phyloP scores from a whole-genome alignment of 1,284 basidiomycete species.

The Cryptococcus amylolentus region DNA sequence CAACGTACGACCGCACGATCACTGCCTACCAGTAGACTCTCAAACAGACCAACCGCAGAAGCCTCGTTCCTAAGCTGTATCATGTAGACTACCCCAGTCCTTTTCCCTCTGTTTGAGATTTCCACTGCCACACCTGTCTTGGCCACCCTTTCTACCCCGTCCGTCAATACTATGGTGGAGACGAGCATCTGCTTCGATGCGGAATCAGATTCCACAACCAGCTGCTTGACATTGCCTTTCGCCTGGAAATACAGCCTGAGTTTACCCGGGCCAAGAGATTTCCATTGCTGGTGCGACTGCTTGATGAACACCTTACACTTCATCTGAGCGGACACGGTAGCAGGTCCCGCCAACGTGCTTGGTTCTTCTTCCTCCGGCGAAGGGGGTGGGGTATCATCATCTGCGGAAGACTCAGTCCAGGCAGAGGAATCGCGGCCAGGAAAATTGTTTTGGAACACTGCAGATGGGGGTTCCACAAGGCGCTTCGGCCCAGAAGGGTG shows the following conservation, averaged over 20 bases:
- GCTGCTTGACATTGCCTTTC: conserved; percentile 86
- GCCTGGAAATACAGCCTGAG: conserved; percentile 79
- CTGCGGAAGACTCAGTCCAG: conserved; percentile 34
- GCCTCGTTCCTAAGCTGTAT: conserved; percentile 87
- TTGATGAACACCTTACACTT: conserved; percentile 98
- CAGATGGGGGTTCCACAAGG: conserved; percentile 32
- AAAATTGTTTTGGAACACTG: conserved; percentile 27
- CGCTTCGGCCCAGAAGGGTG: conserved; percentile 36
- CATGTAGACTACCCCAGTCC: conserved; percentile 98
- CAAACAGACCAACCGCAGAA: conserved; percentile 78
- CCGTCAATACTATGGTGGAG: conserved; percentile 90
- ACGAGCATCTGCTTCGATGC: conserved; percentile 70
- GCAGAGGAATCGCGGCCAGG: conserved; percentile 7
- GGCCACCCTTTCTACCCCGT: conserved; percentile 95
- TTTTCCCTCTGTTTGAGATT: conserved; percentile 78
- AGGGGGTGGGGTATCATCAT: conserved; percentile 69
- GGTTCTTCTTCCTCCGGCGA: conserved; percentile 64
- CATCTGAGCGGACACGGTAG: conserved; percentile 83
- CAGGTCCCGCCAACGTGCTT: conserved; percentile 59
- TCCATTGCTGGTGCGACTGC: conserved; percentile 95
- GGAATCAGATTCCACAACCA: conserved; percentile 89
- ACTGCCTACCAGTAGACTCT: conserved; percentile 80
- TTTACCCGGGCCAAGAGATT: conserved; percentile 81
- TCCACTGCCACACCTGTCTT: conserved; percentile 97
- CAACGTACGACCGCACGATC: conserved; percentile 55